Evolutionary conservation across 176 grass and related monocot genomes (phyloP), one percentile per base, ranked within the genome.

Genomic region (Triticum urartu): DNA sequence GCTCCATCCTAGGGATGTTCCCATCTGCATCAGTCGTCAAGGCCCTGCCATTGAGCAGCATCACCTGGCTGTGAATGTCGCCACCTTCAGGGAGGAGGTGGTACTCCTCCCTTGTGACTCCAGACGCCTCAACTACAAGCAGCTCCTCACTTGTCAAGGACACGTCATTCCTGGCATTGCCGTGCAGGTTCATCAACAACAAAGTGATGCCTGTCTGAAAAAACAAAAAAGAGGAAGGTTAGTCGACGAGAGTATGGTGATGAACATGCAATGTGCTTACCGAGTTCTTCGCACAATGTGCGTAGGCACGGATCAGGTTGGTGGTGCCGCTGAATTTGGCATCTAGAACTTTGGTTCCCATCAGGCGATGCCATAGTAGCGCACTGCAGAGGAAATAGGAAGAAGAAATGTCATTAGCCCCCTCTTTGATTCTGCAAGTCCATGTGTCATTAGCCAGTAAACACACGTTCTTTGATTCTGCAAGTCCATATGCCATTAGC

Each of bases 171-270:
- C 88, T 97, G 25, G 60, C 89, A 42, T 89, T 87, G 81, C 94
- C 81, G 30, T 84, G 91, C 28, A 97, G 88, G 81, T 94, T 97
- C 88, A 94, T 97, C 81, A 94, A 68, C 63, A 97, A 84, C 11
- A 97, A 68, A 64, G 95, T 97, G 64, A 92, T 86, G 14, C 95
- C 92, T 84, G 75, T 50, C 95, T 97, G 88, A 76, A 92, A 14
- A 78, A 63, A 18, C 5, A 20, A 39, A 76, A 2, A 11, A 34
- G 22, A 68, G 40, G 79, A 28, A 11, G 5, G 22, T 32, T 66
- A 84, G 64, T 48, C 78, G 40, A 72, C 22, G 20, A 47, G 56
- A 2, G 21, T 50, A 13, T 26, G 11, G 21, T 21, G 14, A 12
- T 7, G 34, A 24, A 64, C 32, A 17, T 40, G 20, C 61, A 26